Evolutionary conservation across 176 grass and related monocot genomes (phyloP).

Genomic region (Poa annua): DNA sequence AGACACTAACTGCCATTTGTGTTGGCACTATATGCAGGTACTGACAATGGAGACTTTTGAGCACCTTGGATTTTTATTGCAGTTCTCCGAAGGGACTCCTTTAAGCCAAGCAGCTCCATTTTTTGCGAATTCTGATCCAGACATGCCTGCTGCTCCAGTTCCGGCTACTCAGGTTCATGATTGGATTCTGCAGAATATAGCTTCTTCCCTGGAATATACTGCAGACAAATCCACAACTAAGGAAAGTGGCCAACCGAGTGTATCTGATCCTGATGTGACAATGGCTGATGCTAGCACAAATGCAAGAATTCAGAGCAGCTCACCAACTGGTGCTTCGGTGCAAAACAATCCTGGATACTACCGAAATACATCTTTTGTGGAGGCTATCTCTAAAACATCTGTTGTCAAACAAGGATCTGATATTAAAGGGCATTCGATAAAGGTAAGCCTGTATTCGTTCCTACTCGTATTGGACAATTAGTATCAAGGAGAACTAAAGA

Average conservation of each 20-base stretch:
- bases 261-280: slow-evolving; percentile 77
- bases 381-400: slow-evolving; percentile 95
- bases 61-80: slow-evolving; percentile 87
- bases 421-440: slow-evolving; percentile 94
- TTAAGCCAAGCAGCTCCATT: slow-evolving; percentile 85
- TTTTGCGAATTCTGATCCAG: slow-evolving; percentile 97
- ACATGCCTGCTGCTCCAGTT: slow-evolving; percentile 92
- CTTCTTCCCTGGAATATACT: slow-evolving; percentile 71
- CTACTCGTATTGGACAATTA: neutral
- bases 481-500: neutral
- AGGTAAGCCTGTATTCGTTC: slow-evolving; percentile 51
- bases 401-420: slow-evolving; percentile 83
- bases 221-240: slow-evolving; percentile 66
- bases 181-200: slow-evolving; percentile 83
- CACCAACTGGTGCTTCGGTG: slow-evolving; percentile 40
- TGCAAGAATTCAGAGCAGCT: slow-evolving; percentile 55
- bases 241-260: slow-evolving; percentile 52
- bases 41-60: slow-evolving; percentile 87
- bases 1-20: slow-evolving; percentile 23
- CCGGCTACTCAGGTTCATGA: slow-evolving; percentile 79
- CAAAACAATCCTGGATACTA: slow-evolving; percentile 68
- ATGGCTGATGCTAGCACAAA: slow-evolving; percentile 78
- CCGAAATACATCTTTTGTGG: slow-evolving; percentile 77
- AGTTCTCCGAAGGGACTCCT: slow-evolving; percentile 72
- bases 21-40: slow-evolving; percentile 62